Evolutionary conservation across 768 basidiomycete genomes (phyloP).

Genomic region (Kwoniella heveanensis): DNA sequence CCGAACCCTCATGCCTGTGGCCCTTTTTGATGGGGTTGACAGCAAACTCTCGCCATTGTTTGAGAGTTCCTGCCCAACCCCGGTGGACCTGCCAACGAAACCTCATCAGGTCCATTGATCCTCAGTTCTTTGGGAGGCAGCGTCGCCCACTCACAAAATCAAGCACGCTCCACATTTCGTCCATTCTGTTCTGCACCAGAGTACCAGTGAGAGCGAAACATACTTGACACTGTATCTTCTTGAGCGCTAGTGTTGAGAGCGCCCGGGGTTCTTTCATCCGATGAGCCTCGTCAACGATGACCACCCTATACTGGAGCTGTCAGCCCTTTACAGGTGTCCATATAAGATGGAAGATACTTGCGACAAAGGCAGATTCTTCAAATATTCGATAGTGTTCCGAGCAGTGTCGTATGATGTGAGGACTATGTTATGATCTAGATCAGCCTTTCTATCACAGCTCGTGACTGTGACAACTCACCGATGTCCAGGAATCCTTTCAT

Average conservation of each 20-base stretch:
- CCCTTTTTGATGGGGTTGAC: constrained; percentile 54
- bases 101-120: neutral
- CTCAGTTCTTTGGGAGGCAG: neutral
- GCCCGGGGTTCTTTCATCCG: constrained; percentile 77
- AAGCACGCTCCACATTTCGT: constrained; percentile 87
- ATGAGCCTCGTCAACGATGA: constrained; percentile 82
- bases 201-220: constrained; percentile 86
- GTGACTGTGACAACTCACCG: constrained; percentile 57
- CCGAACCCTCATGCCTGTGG: constrained; percentile 48
- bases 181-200: constrained; percentile 83
- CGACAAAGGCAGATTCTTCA: constrained; percentile 66
- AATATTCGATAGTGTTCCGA: constrained; percentile 67
- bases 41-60: constrained; percentile 77
- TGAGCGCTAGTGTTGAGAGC: constrained; percentile 68
- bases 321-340: no score
- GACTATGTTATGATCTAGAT: constrained; percentile 60
- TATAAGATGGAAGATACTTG: no score
- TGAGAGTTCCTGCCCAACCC: constrained; percentile 68
- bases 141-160: constrained; percentile 82
- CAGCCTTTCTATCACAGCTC: neutral
- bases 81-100: constrained; percentile 59
- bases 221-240: constrained; percentile 66
- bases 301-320: constrained; percentile 28
- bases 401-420: constrained; percentile 79
- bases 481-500: constrained; percentile 80